phyloP scores from a whole-genome alignment of 352 stramenopile species.

The Pythium scleroteichum region DNA sequence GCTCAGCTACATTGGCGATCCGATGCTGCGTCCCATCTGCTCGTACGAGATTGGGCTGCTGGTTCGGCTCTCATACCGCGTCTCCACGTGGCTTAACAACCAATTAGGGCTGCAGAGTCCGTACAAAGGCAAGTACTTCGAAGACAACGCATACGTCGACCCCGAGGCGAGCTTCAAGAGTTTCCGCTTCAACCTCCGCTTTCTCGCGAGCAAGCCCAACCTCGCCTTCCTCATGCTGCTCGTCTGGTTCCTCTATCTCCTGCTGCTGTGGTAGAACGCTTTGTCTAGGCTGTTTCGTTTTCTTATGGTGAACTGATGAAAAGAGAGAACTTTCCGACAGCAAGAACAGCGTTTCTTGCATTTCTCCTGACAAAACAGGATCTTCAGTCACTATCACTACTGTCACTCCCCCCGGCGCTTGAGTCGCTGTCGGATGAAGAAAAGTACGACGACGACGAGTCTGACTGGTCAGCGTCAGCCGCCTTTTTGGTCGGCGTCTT shows the following conservation, averaged over 20 bases:
- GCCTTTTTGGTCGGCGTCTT: slow-evolving; percentile 3
- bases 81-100: slow-evolving; percentile 79
- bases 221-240: slow-evolving; percentile 61
- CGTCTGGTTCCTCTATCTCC: slow-evolving; percentile 61
- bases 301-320: slow-evolving; percentile 47
- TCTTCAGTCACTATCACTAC: slow-evolving; percentile 47
- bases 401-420: slow-evolving; percentile 38
- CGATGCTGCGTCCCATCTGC: slow-evolving; percentile 84
- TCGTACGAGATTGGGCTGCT: slow-evolving; percentile 76
- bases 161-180: slow-evolving; percentile 26
- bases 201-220: slow-evolving; percentile 87
- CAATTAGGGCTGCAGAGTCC: slow-evolving; percentile 66
- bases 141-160: slow-evolving; percentile 76
- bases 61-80: slow-evolving; percentile 75
- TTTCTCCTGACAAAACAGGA: background rate
- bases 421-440: slow-evolving; percentile 81
- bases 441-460: slow-evolving; percentile 76
- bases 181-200: slow-evolving; percentile 88
- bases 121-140: slow-evolving; percentile 67
- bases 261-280: slow-evolving; percentile 47
- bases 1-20: slow-evolving; percentile 73
- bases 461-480: slow-evolving; percentile 58
- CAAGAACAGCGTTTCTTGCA: background rate
- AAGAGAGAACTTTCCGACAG: background rate
- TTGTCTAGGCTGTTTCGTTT: slow-evolving; percentile 44